Percentiles rank a stretch among this genome's conserved stretches.
phyloP scores from a whole-genome alignment of 2,329 filamentous ascomycete species.

The Colletotrichum lindemuthianum region DNA sequence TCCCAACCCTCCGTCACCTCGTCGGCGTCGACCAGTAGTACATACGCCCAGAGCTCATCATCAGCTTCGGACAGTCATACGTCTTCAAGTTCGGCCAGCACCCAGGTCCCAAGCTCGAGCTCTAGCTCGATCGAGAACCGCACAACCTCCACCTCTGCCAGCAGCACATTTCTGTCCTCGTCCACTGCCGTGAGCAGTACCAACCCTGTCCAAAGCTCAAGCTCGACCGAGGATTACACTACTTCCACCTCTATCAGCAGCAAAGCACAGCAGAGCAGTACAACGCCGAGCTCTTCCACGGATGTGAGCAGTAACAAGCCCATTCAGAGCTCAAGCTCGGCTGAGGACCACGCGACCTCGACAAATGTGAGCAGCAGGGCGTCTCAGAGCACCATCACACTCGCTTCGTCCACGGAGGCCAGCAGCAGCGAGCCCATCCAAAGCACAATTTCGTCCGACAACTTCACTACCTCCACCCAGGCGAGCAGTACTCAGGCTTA shows the following conservation, averaged over 20 bases:
- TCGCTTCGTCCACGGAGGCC: not conserved
- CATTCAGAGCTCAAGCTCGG: not conserved
- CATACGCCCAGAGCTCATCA: too few relatives aligned
- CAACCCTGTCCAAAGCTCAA: slow-evolving; percentile 3
- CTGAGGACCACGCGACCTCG: not conserved
- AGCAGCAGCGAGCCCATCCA: slow-evolving; percentile 8
- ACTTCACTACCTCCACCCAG: slow-evolving; percentile 3
- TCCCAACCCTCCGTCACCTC: too few relatives aligned
- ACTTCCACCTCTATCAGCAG: not conserved
- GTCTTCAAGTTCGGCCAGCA: not conserved
- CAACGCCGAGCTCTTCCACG: not conserved
- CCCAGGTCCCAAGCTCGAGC: not conserved
- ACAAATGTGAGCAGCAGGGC: slow-evolving; percentile 2
- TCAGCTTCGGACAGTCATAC: too few relatives aligned
- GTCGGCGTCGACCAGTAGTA: too few relatives aligned
- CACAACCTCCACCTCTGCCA: slow-evolving; percentile 1
- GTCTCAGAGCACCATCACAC: too few relatives aligned
- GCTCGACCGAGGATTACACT: not conserved
- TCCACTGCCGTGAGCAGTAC: slow-evolving; percentile 8
- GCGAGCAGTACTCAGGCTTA: not conserved
- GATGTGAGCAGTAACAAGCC: slow-evolving; percentile 7
- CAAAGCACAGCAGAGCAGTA: not conserved
- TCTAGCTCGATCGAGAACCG: slow-evolving; percentile 5
- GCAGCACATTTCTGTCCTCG: slow-evolving; percentile 14
- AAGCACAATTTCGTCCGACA: not conserved